Conservation (phyloP, 148 eudicot species). For the Amaranthus palmeri region DNA sequence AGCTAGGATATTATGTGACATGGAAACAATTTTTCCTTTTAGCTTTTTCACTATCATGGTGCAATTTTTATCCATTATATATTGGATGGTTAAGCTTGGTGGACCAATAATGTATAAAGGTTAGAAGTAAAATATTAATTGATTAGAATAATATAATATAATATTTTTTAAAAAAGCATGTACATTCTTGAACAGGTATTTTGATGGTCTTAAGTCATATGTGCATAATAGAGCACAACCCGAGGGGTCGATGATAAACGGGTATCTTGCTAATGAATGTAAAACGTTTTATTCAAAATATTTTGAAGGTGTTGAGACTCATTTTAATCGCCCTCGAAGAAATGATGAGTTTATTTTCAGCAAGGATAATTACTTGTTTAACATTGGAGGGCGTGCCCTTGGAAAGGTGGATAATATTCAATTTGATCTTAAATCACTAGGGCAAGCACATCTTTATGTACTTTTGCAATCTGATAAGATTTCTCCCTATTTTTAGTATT, state of each 20-base stretch:
- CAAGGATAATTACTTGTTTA: not conserved
- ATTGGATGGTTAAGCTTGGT: too few relatives aligned
- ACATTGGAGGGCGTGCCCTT: not conserved
- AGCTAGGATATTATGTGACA: too few relatives aligned
- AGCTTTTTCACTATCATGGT: too few relatives aligned
- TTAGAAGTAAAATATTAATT: too few relatives aligned
- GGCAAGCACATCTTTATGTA: too few relatives aligned
- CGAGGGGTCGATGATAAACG: too few relatives aligned
- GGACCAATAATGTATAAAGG: too few relatives aligned
- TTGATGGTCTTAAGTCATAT: constrained; percentile 1
- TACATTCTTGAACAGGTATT: not conserved
- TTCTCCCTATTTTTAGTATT: too few relatives aligned
- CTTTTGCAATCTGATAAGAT: not conserved
- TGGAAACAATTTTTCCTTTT: too few relatives aligned
- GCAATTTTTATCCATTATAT: too few relatives aligned
- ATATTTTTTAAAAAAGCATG: too few relatives aligned
- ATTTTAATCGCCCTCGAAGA: not conserved
- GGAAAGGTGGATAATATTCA: not conserved
- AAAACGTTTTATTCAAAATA: not conserved
- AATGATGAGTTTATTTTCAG: not conserved
- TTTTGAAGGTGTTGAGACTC: not conserved
- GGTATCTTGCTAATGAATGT: not conserved
- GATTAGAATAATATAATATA: too few relatives aligned
- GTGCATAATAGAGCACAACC: constrained; percentile 4
- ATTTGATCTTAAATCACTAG: not conserved